Conservation (phyloP, 106 monocot species). For the Dendrobium huoshanense region DNA sequence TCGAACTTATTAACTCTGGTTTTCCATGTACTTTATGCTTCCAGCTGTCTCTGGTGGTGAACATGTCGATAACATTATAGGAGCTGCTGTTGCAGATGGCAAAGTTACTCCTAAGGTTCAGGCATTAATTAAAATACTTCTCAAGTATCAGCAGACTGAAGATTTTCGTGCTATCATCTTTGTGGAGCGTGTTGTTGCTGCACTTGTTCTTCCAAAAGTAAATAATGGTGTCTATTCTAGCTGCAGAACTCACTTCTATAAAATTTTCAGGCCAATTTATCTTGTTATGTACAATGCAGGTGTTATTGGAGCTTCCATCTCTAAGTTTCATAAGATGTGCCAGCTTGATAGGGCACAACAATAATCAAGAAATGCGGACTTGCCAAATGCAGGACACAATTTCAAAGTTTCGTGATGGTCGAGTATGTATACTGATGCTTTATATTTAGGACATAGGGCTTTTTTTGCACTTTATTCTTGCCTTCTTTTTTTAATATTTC, state of each 20-base stretch:
- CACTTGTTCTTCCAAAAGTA: slow-evolving; percentile 96
- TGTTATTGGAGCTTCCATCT: slow-evolving; percentile 90
- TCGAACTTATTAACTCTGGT: background rate
- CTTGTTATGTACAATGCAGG: slow-evolving; percentile 27
- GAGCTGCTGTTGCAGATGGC: slow-evolving; percentile 98
- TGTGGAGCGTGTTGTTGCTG: slow-evolving; percentile 96
- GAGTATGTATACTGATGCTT: slow-evolving; percentile 42
- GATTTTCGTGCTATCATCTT: slow-evolving; percentile 98
- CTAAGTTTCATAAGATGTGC: slow-evolving; percentile 90
- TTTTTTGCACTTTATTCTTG: background rate
- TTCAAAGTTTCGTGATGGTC: slow-evolving; percentile 93
- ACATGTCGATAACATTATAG: slow-evolving; percentile 88
- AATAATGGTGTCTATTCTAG: background rate
- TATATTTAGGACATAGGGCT: background rate
- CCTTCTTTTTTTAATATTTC: background rate
- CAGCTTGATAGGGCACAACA: slow-evolving; percentile 97
- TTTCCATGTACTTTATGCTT: background rate
- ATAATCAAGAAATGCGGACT: slow-evolving; percentile 96
- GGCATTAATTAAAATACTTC: slow-evolving; percentile 91
- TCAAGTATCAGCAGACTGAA: slow-evolving; percentile 82
- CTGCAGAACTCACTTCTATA: background rate
- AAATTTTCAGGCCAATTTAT: background rate
- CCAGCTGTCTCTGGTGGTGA: slow-evolving; percentile 91
- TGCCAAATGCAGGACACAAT: slow-evolving; percentile 99
- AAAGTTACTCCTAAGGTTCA: slow-evolving; percentile 99